These are phyloP conservation scores for Salix caprea DNA, from an alignment of 345 rosid species.

Conservation along the genomic window DNA sequence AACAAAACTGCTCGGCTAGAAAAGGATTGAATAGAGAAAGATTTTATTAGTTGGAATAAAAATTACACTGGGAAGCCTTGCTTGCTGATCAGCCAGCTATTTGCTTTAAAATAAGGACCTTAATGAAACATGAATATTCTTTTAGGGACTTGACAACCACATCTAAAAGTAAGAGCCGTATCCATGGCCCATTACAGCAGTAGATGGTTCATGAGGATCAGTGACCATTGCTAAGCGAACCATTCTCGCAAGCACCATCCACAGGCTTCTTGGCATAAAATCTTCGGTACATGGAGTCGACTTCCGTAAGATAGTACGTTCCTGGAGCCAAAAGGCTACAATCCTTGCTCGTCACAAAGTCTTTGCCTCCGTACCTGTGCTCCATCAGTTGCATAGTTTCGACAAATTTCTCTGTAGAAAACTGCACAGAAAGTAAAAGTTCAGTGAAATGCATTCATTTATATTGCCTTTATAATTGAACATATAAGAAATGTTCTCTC, in stretches of 20 bases:
- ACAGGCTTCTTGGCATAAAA: constrained; percentile 67
- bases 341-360: constrained; percentile 90
- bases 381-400: constrained; percentile 90
- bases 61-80: background rate
- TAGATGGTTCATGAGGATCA: constrained; percentile 16
- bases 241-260: constrained; percentile 36
- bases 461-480: background rate
- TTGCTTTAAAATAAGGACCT: constrained; percentile 15
- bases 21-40: too few relatives aligned
- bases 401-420: constrained; percentile 74
- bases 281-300: constrained; percentile 86
- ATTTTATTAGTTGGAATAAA: background rate
- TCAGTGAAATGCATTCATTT: background rate
- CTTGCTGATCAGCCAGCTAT: constrained; percentile 10
- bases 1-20: background rate
- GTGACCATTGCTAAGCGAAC: constrained; percentile 65
- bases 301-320: constrained; percentile 89
- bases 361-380: constrained; percentile 96
- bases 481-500: background rate
- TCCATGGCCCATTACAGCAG: background rate
- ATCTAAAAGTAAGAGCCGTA: background rate
- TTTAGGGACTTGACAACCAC: constrained; percentile 3
- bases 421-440: constrained; percentile 34
- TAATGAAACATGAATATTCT: constrained; percentile 4
- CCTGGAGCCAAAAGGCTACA: constrained; percentile 79